Conservation (phyloP, 768 basidiomycete genomes). For the Boletellus emodensis region DNA sequence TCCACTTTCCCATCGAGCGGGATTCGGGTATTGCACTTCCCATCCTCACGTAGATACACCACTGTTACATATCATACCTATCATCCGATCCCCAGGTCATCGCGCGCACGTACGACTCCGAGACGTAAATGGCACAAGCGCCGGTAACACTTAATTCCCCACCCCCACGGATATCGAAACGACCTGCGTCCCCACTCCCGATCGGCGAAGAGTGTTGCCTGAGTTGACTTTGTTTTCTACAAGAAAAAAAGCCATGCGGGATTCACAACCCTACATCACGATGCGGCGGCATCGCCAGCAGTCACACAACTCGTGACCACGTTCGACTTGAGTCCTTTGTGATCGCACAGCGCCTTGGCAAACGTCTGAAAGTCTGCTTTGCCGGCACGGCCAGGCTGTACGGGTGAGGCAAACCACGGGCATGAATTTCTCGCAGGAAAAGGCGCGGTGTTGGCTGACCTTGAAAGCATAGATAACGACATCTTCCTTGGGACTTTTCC, state of each 20-base stretch:
- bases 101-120: conserved; percentile 1
- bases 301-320: not conserved
- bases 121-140: conserved; percentile 7
- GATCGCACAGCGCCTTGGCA: conserved; percentile 41
- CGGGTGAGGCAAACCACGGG: not conserved
- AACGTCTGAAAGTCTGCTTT: conserved; percentile 55
- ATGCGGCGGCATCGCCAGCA: conserved; percentile 6
- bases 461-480: conserved; percentile 63
- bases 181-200: conserved; percentile 21
- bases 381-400: conserved; percentile 37
- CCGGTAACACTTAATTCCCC: conserved; percentile 13
- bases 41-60: conserved; percentile 4
- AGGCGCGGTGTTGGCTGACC: conserved; percentile 33
- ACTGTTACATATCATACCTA: conserved; percentile 20
- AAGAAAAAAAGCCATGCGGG: not conserved
- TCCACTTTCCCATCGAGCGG: too few species aligned
- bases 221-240: not conserved
- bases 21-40: too few species aligned
- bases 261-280: conserved; percentile 10
- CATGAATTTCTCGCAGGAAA: not conserved
- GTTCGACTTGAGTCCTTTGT: conserved; percentile 28
- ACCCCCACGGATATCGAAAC: conserved; percentile 10
- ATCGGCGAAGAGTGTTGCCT: conserved; percentile 9
- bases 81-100: conserved; percentile 3
- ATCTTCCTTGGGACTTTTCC: conserved; percentile 31